Conservation (phyloP, 2,329 filamentous ascomycete genomes). For the Furcasterigmium furcatum region DNA sequence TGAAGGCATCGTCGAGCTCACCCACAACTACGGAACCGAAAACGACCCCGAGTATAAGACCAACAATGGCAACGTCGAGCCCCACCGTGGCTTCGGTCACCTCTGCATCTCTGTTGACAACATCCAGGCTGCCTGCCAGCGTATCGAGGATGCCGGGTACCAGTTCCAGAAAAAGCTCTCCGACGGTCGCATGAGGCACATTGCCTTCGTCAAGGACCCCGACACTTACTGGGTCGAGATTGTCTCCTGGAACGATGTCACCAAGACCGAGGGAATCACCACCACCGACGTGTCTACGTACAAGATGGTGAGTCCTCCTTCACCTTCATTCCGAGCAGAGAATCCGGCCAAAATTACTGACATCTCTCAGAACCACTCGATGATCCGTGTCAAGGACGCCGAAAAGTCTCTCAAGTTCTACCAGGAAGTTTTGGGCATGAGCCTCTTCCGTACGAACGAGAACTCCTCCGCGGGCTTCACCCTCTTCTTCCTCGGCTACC, state of each 20-base stretch:
- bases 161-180: slow-evolving; percentile 92
- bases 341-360: background rate
- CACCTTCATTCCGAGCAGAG: background rate
- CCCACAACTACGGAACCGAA: slow-evolving; percentile 85
- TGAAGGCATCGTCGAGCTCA: slow-evolving; percentile 85
- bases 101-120: slow-evolving; percentile 80
- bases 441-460: slow-evolving; percentile 69
- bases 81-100: slow-evolving; percentile 80
- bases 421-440: slow-evolving; percentile 87
- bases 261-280: slow-evolving; percentile 68
- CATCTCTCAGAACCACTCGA: slow-evolving; percentile 70
- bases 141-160: slow-evolving; percentile 87
- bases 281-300: slow-evolving; percentile 75
- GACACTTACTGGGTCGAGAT: slow-evolving; percentile 88
- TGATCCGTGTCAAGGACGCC: slow-evolving; percentile 88
- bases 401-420: slow-evolving; percentile 76
- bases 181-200: slow-evolving; percentile 82
- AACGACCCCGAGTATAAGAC: slow-evolving; percentile 75
- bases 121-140: slow-evolving; percentile 84
- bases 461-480: slow-evolving; percentile 73
- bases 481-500: slow-evolving; percentile 89
- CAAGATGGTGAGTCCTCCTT: slow-evolving; percentile 51
- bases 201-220: slow-evolving; percentile 87
- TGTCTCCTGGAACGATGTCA: slow-evolving; percentile 67
- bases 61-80: slow-evolving; percentile 89